A percentile compares a stretch with the other conserved stretches of the same genome.
Evolutionary conservation across 495 filamentous ascomycete genomes (phyloP).

Genomic region (Podospora australis): DNA sequence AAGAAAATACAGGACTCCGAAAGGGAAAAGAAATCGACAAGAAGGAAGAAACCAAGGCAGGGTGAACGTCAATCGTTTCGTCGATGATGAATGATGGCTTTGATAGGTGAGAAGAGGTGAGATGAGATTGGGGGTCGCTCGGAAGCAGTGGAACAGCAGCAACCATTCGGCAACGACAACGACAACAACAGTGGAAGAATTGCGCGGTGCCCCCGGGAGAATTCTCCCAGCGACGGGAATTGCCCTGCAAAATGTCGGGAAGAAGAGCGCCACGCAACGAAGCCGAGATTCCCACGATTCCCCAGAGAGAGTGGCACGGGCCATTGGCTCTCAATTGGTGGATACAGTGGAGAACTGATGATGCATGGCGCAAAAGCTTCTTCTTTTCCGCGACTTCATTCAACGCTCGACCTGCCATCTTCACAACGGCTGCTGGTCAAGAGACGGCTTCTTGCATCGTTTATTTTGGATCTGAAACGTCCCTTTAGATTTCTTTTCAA

Average conservation of each 20-base stretch:
- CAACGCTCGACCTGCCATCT: neutral
- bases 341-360: neutral
- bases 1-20: neutral
- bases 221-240: too few species aligned
- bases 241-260: too few species aligned
- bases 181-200: neutral
- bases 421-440: neutral
- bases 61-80: too few species aligned
- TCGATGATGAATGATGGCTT: neutral
- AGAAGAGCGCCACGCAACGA: neutral
- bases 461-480: too few species aligned
- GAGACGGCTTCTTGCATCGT: too few species aligned
- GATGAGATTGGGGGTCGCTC: neutral
- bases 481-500: too few species aligned
- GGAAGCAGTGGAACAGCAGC: neutral
- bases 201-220: too few species aligned
- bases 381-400: neutral
- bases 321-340: neutral
- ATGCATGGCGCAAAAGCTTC: constrained; percentile 1
- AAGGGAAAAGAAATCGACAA: too few species aligned
- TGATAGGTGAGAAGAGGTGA: neutral
- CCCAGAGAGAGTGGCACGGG: neutral
- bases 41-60: too few species aligned
- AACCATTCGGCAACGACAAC: neutral
- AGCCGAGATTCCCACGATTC: neutral